These are phyloP conservation scores for Forsythia viridissima DNA, from an alignment of 257 asterid genomes.

Conservation along the genomic window DNA sequence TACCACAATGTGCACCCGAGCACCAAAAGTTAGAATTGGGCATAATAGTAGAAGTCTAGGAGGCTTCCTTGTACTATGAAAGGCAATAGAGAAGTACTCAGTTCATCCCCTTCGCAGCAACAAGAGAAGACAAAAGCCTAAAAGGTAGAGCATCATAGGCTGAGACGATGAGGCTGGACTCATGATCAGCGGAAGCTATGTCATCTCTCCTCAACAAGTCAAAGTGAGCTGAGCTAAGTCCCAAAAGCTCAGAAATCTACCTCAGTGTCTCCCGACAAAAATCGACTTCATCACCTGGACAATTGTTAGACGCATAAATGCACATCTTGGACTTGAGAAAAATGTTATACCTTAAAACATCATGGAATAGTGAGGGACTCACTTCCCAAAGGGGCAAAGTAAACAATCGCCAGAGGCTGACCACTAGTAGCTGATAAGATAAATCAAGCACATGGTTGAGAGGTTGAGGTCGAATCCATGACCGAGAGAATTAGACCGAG, in stretches of 20 bases:
- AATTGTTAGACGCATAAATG: background rate
- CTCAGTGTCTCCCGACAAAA: background rate
- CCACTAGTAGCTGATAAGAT: background rate
- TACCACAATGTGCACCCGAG: background rate
- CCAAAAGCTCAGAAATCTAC: background rate
- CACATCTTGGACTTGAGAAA: background rate
- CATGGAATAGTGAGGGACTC: background rate
- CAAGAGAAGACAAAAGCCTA: no score
- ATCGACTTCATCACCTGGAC: background rate
- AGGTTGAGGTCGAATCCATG: no score
- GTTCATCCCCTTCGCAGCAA: no score
- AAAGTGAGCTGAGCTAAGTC: background rate
- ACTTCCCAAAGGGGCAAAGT: background rate
- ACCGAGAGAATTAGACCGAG: no score
- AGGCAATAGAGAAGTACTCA: no score
- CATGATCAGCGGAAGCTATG: background rate
- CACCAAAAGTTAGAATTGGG: background rate
- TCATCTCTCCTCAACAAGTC: background rate
- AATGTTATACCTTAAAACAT: background rate
- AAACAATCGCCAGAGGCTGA: no score
- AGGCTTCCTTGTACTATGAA: no score
- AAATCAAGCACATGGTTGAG: background rate
- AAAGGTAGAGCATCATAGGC: background rate
- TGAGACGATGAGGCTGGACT: background rate
- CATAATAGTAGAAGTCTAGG: no score